Evolutionary conservation across 768 basidiomycete genomes (phyloP).

Genomic region (Boletus edulis): DNA sequence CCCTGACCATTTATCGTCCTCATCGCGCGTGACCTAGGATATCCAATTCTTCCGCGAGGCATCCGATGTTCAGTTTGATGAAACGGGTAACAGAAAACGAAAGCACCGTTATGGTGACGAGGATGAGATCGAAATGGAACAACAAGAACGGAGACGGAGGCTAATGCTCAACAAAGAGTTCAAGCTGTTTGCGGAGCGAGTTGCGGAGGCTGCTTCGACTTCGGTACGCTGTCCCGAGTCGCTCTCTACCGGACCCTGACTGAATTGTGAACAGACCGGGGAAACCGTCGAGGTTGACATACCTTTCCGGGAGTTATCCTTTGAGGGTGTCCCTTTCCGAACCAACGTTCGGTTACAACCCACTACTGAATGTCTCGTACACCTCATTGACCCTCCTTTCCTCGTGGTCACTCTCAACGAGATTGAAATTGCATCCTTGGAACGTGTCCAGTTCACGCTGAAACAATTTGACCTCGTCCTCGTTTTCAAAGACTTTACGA

Average conservation of each 20-base stretch:
- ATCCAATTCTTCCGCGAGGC: slow-evolving; percentile 99
- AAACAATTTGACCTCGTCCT: slow-evolving; percentile 98
- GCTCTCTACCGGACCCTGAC: not conserved
- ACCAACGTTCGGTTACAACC: slow-evolving; percentile 94
- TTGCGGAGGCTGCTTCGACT: slow-evolving; percentile 77
- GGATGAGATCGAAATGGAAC: slow-evolving; percentile 98
- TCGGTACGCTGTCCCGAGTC: slow-evolving; percentile 52
- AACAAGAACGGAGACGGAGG: slow-evolving; percentile 89
- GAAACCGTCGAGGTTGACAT: slow-evolving; percentile 91
- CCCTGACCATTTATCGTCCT: not conserved
- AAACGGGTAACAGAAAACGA: slow-evolving; percentile 98
- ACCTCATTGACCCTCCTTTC: slow-evolving; percentile 94
- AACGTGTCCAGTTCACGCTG: slow-evolving; percentile 93
- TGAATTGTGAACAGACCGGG: slow-evolving; percentile 49
- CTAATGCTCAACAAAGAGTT: slow-evolving; percentile 92
- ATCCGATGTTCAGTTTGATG: slow-evolving; percentile 96
- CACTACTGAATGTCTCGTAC: slow-evolving; percentile 94
- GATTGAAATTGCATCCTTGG: slow-evolving; percentile 94
- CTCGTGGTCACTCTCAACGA: slow-evolving; percentile 92
- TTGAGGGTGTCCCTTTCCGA: slow-evolving; percentile 95
- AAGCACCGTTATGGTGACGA: slow-evolving; percentile 98
- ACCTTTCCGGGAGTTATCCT: slow-evolving; percentile 95
- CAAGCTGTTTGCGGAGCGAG: slow-evolving; percentile 87
- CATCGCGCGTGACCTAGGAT: slow-evolving; percentile 51
- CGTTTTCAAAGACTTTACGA: slow-evolving; percentile 95